These are phyloP conservation scores for Sporothrix sp. DNA, from an alignment of 2,329 filamentous ascomycete genomes.

Conservation along the genomic window DNA sequence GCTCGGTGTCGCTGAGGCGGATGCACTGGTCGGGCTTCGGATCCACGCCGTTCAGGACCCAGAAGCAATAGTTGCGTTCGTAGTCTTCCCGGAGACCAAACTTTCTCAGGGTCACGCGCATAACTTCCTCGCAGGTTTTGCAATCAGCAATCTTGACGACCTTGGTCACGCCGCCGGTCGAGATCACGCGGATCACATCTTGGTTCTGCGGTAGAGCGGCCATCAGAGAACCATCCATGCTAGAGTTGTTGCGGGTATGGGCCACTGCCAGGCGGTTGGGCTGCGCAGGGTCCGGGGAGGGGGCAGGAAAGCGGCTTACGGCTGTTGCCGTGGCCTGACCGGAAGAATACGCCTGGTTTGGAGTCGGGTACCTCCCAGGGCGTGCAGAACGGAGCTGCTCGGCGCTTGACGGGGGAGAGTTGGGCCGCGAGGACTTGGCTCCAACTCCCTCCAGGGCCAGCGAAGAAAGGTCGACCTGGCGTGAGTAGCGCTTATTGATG, in stretches of 20 bases:
- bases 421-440: slow-evolving; percentile 56
- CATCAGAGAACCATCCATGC: slow-evolving; percentile 77
- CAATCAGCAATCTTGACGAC: slow-evolving; percentile 90
- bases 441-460: slow-evolving; percentile 33
- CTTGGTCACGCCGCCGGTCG: slow-evolving; percentile 81
- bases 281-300: slow-evolving; percentile 51
- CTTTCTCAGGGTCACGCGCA: slow-evolving; percentile 80
- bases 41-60: slow-evolving; percentile 77
- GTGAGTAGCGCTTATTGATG: slow-evolving; percentile 54
- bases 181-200: slow-evolving; percentile 87
- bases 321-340: slow-evolving; percentile 25
- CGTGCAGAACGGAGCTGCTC: slow-evolving; percentile 40
- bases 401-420: slow-evolving; percentile 53
- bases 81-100: slow-evolving; percentile 82
- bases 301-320: slow-evolving; percentile 44
- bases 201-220: slow-evolving; percentile 76
- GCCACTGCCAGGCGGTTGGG: slow-evolving; percentile 48
- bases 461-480: slow-evolving; percentile 43
- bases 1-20: slow-evolving; percentile 73
- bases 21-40: slow-evolving; percentile 73
- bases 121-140: slow-evolving; percentile 85
- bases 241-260: slow-evolving; percentile 73
- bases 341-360: slow-evolving; percentile 19
- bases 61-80: slow-evolving; percentile 94
- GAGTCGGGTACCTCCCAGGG: slow-evolving; percentile 48